Base-by-base conservation (phyloP, 768 basidiomycete genomes). In the Trametes coccinea region DNA sequence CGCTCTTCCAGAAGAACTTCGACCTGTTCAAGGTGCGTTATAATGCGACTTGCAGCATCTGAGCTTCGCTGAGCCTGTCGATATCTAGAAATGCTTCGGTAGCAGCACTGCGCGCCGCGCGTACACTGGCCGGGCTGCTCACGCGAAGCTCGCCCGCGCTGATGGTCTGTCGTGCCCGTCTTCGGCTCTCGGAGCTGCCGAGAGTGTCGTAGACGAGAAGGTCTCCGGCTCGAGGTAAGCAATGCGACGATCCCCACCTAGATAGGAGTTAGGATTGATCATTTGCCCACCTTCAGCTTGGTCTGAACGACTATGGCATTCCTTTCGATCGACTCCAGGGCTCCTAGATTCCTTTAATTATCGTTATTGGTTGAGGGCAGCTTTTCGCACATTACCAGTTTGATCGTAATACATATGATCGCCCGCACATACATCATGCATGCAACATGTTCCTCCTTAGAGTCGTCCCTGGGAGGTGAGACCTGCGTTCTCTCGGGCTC, bases 1-100 rank as follows among this genome's bases (percentile, higher is more conserved):
- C 63, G 0, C 57, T 72, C 33, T 70, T 65, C 60, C 50, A 43
- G 31, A 67, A 69, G 60, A 64, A 44, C 17, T 69, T 68, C 46
- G 66, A 69, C 44, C 54, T 72, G 13, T 72, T 69, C 65, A 56
- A 68, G 61, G 69, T 70, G 22, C 29, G 51, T 33, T 2, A 4
- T n/a, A 9, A 5, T 1, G 1, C 13, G 2, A 17, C 31, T 17
- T 9, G 29, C 3, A 41, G 16, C 3, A 11, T 5, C 0, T n/a
- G 4, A n/a, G 4, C 17, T 5, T 7, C 4, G 30, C 48, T 50
- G 14, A 57, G 0, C 17, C 2, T 5, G 22, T 33, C 22, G 9
- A 7, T 31, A 2, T n/a, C 7, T 29, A 63, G 65, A 66, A 66
- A 62, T 66, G 65, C 59, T 66, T 66, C 62, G 61, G 65, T n/a